phyloP scores from a whole-genome alignment of 2,329 filamentous ascomycete species.

The Paecilomyces formosus region DNA sequence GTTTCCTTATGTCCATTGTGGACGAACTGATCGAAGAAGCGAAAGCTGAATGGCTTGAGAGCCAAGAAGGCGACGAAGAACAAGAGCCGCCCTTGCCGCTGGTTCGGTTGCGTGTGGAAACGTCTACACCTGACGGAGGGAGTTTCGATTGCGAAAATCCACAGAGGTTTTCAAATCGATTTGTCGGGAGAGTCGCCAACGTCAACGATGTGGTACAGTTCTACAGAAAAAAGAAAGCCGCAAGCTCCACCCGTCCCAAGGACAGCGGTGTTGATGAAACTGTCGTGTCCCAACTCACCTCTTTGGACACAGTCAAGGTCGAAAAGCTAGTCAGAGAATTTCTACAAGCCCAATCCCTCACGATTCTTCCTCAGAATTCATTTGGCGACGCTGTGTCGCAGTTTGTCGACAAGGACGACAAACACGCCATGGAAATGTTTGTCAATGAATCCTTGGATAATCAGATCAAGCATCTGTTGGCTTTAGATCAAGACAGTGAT shows the following conservation, averaged over 20 bases:
- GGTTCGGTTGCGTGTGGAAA: slow-evolving; percentile 85
- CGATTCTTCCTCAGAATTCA: slow-evolving; percentile 83
- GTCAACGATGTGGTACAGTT: slow-evolving; percentile 90
- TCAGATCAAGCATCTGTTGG: slow-evolving; percentile 63
- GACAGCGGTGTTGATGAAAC: slow-evolving; percentile 51
- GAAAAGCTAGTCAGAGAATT: slow-evolving; percentile 85
- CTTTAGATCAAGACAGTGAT: slow-evolving; percentile 55
- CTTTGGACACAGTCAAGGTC: slow-evolving; percentile 72
- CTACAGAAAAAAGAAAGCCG: slow-evolving; percentile 72
- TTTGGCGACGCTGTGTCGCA: slow-evolving; percentile 90
- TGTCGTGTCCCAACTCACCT: slow-evolving; percentile 52
- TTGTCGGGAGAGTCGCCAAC: slow-evolving; percentile 85
- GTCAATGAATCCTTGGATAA: slow-evolving; percentile 63
- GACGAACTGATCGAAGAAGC: slow-evolving; percentile 84
- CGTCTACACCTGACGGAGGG: slow-evolving; percentile 74
- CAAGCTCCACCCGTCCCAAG: slow-evolving; percentile 39
- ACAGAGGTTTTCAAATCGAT: slow-evolving; percentile 90
- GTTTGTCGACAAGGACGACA: slow-evolving; percentile 93
- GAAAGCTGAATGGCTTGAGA: slow-evolving; percentile 71
- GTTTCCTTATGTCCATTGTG: slow-evolving; percentile 67
- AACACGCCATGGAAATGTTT: slow-evolving; percentile 79
- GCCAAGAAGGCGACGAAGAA: slow-evolving; percentile 54
- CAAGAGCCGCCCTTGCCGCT: slow-evolving; percentile 69
- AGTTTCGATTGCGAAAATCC: slow-evolving; percentile 90
- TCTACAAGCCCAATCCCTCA: slow-evolving; percentile 76